These are phyloP conservation scores for Lineolata rhizophorae DNA, from an alignment of 495 filamentous ascomycete genomes.

Conservation along the genomic window DNA sequence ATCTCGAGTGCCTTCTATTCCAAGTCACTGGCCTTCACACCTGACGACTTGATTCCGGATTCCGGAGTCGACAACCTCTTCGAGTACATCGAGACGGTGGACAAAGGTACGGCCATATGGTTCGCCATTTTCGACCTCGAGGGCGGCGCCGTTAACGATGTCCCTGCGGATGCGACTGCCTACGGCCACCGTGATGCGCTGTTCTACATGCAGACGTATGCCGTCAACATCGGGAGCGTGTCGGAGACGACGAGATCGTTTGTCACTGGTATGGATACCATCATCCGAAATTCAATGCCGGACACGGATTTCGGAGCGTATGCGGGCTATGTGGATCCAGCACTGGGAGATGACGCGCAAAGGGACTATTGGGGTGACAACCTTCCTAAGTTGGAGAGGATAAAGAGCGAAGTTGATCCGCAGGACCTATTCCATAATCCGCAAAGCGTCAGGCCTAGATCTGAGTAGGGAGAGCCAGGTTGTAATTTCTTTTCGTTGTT, in stretches of 20 bases:
- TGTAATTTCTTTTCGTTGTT: too few species aligned
- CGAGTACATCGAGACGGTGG: conserved; percentile 21
- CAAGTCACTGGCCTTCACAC: conserved; percentile 26
- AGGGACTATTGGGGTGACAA: conserved; percentile 28
- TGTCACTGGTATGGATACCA: conserved; percentile 23
- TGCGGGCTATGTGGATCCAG: conserved; percentile 13
- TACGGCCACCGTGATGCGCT: conserved; percentile 25
- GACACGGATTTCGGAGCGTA: conserved; percentile 9
- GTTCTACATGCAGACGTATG: conserved; percentile 25
- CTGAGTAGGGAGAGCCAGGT: too few species aligned
- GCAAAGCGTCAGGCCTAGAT: conserved; percentile 26
- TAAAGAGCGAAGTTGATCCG: conserved; percentile 35
- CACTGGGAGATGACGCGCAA: conserved; percentile 6
- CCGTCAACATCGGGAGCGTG: conserved; percentile 22
- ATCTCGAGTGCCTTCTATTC: conserved; percentile 24
- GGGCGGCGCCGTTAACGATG: conserved; percentile 23
- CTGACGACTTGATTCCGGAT: conserved; percentile 20
- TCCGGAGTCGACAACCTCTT: conserved; percentile 20
- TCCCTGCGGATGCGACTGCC: conserved; percentile 20
- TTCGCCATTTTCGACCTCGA: conserved; percentile 23
- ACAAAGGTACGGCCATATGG: conserved; percentile 25
- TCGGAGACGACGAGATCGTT: conserved; percentile 17
- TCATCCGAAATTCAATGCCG: conserved; percentile 8
- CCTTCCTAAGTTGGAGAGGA: conserved; percentile 24
- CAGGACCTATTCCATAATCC: conserved; percentile 40